Evolutionary conservation across 495 filamentous ascomycete species (phyloP).

Genomic region (Friedmanniomyces simplex): DNA sequence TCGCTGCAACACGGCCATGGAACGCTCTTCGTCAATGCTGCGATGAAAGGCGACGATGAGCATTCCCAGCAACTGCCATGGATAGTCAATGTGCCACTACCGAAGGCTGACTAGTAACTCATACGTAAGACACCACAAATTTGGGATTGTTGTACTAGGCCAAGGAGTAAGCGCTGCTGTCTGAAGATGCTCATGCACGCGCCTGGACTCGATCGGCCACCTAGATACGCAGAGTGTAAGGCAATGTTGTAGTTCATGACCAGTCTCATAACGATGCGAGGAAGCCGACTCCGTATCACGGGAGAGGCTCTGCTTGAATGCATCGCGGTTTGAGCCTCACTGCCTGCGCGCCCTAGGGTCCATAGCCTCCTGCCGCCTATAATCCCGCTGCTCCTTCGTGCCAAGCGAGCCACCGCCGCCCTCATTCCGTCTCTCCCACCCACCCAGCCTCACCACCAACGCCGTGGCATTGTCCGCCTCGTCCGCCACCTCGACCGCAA

Average conservation of each 20-base stretch:
- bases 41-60: constrained; percentile 40
- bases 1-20: constrained; percentile 40
- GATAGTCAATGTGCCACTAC: constrained; percentile 7
- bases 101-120: background rate
- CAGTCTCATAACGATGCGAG: too few species aligned
- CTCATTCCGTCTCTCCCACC: constrained; percentile 86
- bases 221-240: too few species aligned
- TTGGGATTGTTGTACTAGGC: too few species aligned
- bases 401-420: constrained; percentile 82
- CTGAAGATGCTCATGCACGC: too few species aligned
- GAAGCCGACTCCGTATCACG: too few species aligned
- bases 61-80: constrained; percentile 5
- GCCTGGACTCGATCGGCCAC: too few species aligned
- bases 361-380: constrained; percentile 68
- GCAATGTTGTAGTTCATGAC: too few species aligned
- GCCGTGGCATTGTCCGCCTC: constrained; percentile 89
- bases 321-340: too few species aligned
- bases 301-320: too few species aligned
- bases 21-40: constrained; percentile 67
- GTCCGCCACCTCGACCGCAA: constrained; percentile 70
- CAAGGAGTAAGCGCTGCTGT: too few species aligned
- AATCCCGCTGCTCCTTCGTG: constrained; percentile 81
- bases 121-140: too few species aligned
- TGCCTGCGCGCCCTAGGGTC: constrained; percentile 65
- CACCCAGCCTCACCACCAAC: constrained; percentile 78